Percentiles rank a stretch among this genome's conserved stretches.
Evolutionary conservation across 148 eudicot species (phyloP).

Genomic region (Rhododendron ovatum): DNA sequence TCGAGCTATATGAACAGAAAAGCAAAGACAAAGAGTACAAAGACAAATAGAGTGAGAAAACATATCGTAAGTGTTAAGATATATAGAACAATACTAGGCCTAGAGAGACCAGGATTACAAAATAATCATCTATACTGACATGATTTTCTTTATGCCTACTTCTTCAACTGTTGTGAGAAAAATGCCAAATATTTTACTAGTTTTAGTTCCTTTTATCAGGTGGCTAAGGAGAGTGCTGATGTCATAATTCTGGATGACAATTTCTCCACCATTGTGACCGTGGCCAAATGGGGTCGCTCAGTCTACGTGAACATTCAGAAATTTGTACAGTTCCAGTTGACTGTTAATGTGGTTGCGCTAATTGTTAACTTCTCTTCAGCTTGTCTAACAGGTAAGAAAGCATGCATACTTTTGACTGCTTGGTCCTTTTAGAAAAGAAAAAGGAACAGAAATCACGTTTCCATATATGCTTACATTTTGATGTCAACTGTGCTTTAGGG

Average conservation of each 20-base stretch:
- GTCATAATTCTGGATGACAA: conserved; percentile 91
- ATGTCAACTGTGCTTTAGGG: conserved; percentile 33
- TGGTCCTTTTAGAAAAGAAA: background rate
- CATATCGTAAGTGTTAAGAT: too few relatives aligned
- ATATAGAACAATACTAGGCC: background rate
- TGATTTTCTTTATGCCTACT: background rate
- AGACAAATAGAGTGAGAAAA: background rate
- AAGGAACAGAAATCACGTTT: background rate
- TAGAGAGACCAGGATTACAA: background rate
- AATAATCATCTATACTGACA: background rate
- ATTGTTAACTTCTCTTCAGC: conserved; percentile 86
- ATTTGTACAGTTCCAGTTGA: conserved; percentile 90
- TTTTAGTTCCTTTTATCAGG: conserved; percentile 30
- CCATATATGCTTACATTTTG: background rate
- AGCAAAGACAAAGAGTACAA: background rate
- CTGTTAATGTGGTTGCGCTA: conserved; percentile 84
- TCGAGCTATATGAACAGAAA: background rate
- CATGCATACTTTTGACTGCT: background rate
- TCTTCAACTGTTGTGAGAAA: background rate
- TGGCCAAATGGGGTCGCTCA: conserved; percentile 96
- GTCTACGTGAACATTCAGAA: conserved; percentile 88
- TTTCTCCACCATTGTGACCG: conserved; percentile 90
- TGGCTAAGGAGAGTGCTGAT: conserved; percentile 95
- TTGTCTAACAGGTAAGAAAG: conserved; percentile 68
- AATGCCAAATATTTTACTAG: background rate